Evolutionary conservation across 2,329 filamentous ascomycete species (phyloP).

Genomic region (Paecilomyces sp.): DNA sequence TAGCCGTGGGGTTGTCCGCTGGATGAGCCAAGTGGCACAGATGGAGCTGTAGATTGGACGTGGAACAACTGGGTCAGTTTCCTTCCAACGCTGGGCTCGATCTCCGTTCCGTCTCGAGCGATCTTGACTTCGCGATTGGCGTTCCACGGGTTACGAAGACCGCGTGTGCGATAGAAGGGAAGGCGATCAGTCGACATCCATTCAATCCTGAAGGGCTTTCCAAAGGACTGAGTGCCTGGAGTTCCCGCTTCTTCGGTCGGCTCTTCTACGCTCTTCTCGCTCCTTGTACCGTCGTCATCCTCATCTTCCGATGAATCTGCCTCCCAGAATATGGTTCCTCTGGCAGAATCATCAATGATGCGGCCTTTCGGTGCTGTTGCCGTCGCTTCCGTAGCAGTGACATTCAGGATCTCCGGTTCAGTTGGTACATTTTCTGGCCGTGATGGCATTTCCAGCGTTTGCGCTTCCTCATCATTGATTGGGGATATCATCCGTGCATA

Average conservation of each 20-base stretch:
- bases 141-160: slow-evolving; percentile 89
- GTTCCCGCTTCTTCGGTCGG: slow-evolving; percentile 35
- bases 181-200: slow-evolving; percentile 80
- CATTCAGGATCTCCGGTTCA: slow-evolving; percentile 64
- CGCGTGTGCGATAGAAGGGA: slow-evolving; percentile 82
- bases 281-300: slow-evolving; percentile 17
- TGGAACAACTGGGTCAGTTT: slow-evolving; percentile 75
- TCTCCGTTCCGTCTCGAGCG: slow-evolving; percentile 84
- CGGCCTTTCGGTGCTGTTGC: slow-evolving; percentile 71
- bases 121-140: slow-evolving; percentile 94
- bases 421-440: slow-evolving; percentile 50
- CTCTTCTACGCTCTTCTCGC: slow-evolving; percentile 42
- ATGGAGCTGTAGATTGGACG: slow-evolving; percentile 23
- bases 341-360: slow-evolving; percentile 85
- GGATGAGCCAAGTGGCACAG: background rate
- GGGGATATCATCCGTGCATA: slow-evolving; percentile 85
- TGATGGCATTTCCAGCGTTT: slow-evolving; percentile 62
- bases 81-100: slow-evolving; percentile 75
- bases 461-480: slow-evolving; percentile 69
- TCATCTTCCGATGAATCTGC: slow-evolving; percentile 56
- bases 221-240: slow-evolving; percentile 61
- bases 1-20: background rate
- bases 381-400: slow-evolving; percentile 71
- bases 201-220: slow-evolving; percentile 83
- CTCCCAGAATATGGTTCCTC: slow-evolving; percentile 98